Conservation (phyloP, 306 rosid genomes). For the Fragaria ananassa region DNA sequence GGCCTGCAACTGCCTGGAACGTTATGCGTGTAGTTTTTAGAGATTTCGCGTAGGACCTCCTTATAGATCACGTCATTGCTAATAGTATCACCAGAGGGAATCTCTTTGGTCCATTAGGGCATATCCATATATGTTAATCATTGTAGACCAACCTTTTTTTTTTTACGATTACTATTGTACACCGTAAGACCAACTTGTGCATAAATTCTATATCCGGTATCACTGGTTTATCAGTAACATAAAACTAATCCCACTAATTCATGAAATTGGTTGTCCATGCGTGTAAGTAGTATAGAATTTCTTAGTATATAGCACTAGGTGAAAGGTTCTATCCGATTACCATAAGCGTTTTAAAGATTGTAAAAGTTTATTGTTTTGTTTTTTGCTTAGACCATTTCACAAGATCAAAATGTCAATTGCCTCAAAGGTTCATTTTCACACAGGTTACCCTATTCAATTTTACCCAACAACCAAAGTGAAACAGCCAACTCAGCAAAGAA, state of each 20-base stretch:
- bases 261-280: background rate
- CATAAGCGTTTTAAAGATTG: background rate
- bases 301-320: background rate
- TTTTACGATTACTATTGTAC: no score
- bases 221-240: background rate
- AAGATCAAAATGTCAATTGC: no score
- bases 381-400: no score
- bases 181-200: background rate
- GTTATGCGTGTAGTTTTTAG: background rate
- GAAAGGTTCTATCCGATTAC: background rate
- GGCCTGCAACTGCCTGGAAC: background rate
- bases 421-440: no score
- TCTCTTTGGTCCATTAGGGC: background rate
- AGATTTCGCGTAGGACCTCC: background rate
- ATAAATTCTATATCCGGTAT: background rate
- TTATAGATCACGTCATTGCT: background rate
- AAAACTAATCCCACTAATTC: background rate
- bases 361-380: no score
- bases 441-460: no score
- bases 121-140: background rate
- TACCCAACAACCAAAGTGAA: no score
- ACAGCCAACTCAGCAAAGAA: no score
- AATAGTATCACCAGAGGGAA: no score
- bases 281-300: background rate
- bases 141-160: background rate